phyloP scores from a whole-genome alignment of 2,329 filamentous ascomycete genomes.

The Macrophomina tecta region DNA sequence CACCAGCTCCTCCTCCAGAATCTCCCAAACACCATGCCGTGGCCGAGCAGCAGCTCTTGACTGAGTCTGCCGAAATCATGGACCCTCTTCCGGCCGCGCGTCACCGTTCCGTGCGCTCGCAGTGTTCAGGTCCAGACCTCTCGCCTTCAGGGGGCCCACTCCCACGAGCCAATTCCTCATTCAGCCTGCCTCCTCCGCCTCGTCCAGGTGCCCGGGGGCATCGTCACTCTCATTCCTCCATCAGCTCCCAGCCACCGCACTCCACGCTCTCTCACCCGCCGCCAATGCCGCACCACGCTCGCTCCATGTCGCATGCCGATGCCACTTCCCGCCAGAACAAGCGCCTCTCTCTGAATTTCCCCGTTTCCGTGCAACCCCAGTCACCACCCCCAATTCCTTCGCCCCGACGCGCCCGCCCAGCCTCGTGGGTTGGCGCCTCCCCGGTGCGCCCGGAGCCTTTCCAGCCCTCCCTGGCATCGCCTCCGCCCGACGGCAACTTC shows the following conservation, averaged over 20 bases:
- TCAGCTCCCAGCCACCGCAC: constrained; percentile 19
- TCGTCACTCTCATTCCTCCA: constrained; percentile 23
- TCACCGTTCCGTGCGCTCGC: constrained; percentile 16
- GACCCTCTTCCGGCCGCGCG: constrained; percentile 20
- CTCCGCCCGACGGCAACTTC: constrained; percentile 56
- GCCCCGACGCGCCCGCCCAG: constrained; percentile 43
- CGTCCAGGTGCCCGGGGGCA: constrained; percentile 22
- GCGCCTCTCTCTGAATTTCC: constrained; percentile 57
- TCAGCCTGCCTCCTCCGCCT: constrained; percentile 15
- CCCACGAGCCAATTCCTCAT: constrained; percentile 21
- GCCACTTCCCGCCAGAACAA: constrained; percentile 46
- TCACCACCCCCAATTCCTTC: constrained; percentile 42
- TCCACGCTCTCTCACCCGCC: constrained; percentile 33
- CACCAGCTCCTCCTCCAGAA: background rate
- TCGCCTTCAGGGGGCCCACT: constrained; percentile 22
- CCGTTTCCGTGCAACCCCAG: constrained; percentile 44
- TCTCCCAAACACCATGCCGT: constrained; percentile 16
- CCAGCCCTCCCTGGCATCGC: constrained; percentile 9
- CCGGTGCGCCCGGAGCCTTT: constrained; percentile 36
- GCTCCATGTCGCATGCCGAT: constrained; percentile 43
- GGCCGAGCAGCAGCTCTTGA: constrained; percentile 3
- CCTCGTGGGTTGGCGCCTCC: constrained; percentile 47
- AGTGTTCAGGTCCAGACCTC: background rate
- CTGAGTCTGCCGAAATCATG: constrained; percentile 19
- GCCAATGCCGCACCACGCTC: constrained; percentile 37